Percentiles rank a stretch among this genome's conserved stretches.
phyloP scores from a whole-genome alignment of 495 filamentous ascomycete genomes.

The Hyaloscypha bicolor region DNA sequence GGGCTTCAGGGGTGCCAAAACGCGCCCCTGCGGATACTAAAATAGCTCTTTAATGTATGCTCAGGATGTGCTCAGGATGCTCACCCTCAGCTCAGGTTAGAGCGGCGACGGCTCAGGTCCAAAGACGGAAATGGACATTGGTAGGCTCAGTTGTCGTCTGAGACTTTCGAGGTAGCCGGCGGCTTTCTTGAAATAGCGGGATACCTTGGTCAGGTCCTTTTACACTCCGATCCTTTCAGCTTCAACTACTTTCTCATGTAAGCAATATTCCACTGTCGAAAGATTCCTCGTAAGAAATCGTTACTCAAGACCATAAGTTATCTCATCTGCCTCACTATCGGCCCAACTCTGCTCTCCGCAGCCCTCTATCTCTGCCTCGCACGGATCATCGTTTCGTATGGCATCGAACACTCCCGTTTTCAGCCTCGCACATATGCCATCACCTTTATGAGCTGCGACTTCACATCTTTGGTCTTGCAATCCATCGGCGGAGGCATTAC shows the following conservation, averaged over 20 bases:
- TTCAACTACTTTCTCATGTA: constrained; percentile 20
- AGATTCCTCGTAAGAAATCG: constrained; percentile 46
- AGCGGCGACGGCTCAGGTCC: constrained; percentile 26
- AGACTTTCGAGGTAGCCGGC: constrained; percentile 31
- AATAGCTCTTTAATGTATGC: background rate
- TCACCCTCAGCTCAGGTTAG: constrained; percentile 21
- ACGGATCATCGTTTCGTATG: constrained; percentile 58
- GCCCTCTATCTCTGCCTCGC: constrained; percentile 64
- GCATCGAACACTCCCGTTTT: constrained; percentile 59
- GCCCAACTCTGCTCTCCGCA: constrained; percentile 62
- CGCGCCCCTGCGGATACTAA: background rate
- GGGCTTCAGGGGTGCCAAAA: constrained; percentile 4
- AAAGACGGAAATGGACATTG: constrained; percentile 23
- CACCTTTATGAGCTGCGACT: constrained; percentile 60
- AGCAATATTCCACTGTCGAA: constrained; percentile 30
- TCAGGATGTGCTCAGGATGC: constrained; percentile 16
- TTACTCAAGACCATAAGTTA: background rate
- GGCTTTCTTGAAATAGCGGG: constrained; percentile 42
- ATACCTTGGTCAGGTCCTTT: constrained; percentile 41
- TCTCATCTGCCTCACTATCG: constrained; percentile 53
- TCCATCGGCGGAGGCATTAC: constrained; percentile 61
- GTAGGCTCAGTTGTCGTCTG: background rate
- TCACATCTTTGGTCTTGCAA: constrained; percentile 63
- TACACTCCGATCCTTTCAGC: constrained; percentile 33
- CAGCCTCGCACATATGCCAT: constrained; percentile 49